Evolutionary conservation across 805 yeast genomes (phyloP), one percentile per base, ranked within the genome.

Genomic region (Wickerhamiella hasegawae): DNA sequence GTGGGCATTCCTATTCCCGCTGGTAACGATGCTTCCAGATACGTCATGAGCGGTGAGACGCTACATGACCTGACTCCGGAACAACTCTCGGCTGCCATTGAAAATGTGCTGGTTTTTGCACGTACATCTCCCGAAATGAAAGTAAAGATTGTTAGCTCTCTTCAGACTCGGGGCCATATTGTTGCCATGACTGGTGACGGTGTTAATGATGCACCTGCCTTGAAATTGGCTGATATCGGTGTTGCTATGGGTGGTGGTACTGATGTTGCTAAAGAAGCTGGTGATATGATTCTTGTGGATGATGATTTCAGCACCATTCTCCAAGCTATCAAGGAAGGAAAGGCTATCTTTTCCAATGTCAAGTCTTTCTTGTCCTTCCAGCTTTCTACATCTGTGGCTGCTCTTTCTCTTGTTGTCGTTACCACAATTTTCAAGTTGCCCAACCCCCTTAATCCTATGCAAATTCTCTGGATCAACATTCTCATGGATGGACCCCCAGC

Each of bases 171-270:
- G 53, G 95, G 95, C 34, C 94, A 87, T 55, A 75, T 87, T 42
- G 97, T 87, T 35, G 98, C 96, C 18, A 85, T 87, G 95, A 85
- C 97, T n/a, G 98, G 98, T 47, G 97, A 85, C 59, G 97, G 97
- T 59, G 95, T 87, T 11, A 85, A 85, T 55, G 97, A 85, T 63
- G 97, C 97, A 0, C 97, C 97, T n/a, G 96, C 97, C 4, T 66
- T 87, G 47, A 85, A 87, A 54, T 66, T 85, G 46, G 96, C 97
- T 2, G 95, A 85, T 59, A 85, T 85, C 47, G 97, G 97, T 50
- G 82, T 87, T 46, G 76, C 94, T 11, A 84, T 85, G 67, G 65
- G 65, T 0, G 76, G 79, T 62, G 98, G 98, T 40, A 90, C 97
- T 0, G 98, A 87, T 57, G 98, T 87, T 28, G 98, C 98, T 33